Evolutionary conservation across 345 rosid species (phyloP), one percentile per base, ranked within the genome.

Genomic region (Anastatica hierochuntica): DNA sequence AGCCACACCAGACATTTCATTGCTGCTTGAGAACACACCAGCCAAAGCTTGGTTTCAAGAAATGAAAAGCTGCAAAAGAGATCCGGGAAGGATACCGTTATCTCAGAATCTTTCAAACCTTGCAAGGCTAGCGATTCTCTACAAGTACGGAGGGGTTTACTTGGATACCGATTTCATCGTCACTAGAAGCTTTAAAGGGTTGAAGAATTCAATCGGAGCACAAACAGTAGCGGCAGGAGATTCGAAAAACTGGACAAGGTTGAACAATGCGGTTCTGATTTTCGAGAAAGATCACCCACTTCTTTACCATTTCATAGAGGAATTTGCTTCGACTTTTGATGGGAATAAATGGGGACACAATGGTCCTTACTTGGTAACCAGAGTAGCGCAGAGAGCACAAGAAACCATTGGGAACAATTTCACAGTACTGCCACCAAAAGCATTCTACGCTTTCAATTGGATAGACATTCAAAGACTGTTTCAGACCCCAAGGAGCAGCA

Each of bases 341-440:
- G 95, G 90, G 7, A 80, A 70, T 41, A 86, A 62, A 68, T 90
- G 97, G 94, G 95, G 95, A 5, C 77, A 90, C 34, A 86, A 86
- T 21, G 97, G 97, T 0, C 97, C 97, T 0, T 82, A 84, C 40
- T 39, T 90, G 73, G 83, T 86, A 12, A 82, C 81, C 5, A 76
- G 97, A 53, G 85, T 84, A 3, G 79, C 64, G 5, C 21, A 50
- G 44, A 79, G 69, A 68, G 68, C 69, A 7, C 53, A 63, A 35
- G 79, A 61, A 44, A 68, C 57, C 10, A 60, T 69, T 7, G 79
- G 76, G 10, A 65, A 45, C 20, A 79, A 56, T 63, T 73, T 84
- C 36, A 76, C 72, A 6, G 63, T 90, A 2, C 36, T 90, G 75
- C 73, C 79, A 0, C 94, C 88, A 0, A 57, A 26, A 64, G 86